These are phyloP conservation scores for Crucibulum laeve DNA, from an alignment of 768 basidiomycete species.

Conservation along the genomic window DNA sequence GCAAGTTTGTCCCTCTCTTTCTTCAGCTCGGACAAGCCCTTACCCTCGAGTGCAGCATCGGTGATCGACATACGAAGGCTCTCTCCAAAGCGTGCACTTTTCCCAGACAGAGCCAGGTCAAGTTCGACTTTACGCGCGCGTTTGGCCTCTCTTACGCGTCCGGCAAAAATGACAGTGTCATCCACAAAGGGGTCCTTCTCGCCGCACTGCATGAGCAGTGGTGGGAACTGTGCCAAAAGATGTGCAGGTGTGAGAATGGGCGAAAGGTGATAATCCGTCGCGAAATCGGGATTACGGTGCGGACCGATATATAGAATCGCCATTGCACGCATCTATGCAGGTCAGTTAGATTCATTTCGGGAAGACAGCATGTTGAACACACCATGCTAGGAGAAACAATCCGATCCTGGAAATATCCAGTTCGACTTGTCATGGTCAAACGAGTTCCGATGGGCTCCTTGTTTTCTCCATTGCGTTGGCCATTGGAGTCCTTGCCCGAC, in stretches of 20 bases:
- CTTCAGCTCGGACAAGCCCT: slow-evolving; percentile 36
- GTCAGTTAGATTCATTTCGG: slow-evolving; percentile 4
- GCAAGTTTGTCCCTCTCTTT: slow-evolving; percentile 58
- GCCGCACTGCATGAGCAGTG: slow-evolving; percentile 89
- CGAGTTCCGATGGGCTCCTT: slow-evolving; percentile 76
- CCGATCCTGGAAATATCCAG: slow-evolving; percentile 90
- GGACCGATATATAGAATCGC: slow-evolving; percentile 96
- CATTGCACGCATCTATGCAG: slow-evolving; percentile 97
- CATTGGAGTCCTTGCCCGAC: slow-evolving; percentile 21
- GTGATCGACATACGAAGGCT: slow-evolving; percentile 55
- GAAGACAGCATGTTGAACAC: slow-evolving; percentile 20
- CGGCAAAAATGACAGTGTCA: slow-evolving; percentile 96
- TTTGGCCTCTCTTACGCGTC: slow-evolving; percentile 93
- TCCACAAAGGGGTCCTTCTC: slow-evolving; percentile 95
- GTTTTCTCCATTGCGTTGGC: too few species aligned
- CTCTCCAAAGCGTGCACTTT: slow-evolving; percentile 61
- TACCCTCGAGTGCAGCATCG: slow-evolving; percentile 26
- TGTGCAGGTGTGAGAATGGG: slow-evolving; percentile 85
- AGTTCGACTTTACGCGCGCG: slow-evolving; percentile 74
- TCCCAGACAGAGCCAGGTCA: slow-evolving; percentile 53
- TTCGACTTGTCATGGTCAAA: slow-evolving; percentile 92
- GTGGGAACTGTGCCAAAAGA: slow-evolving; percentile 90
- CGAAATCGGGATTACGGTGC: slow-evolving; percentile 89
- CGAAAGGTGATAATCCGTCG: slow-evolving; percentile 92
- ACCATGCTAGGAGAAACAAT: slow-evolving; percentile 97